A percentile compares a stretch with the other conserved stretches of the same genome.
phyloP scores from a whole-genome alignment of 192 early-diverging fungal species.

The Entomortierella lignicola region DNA sequence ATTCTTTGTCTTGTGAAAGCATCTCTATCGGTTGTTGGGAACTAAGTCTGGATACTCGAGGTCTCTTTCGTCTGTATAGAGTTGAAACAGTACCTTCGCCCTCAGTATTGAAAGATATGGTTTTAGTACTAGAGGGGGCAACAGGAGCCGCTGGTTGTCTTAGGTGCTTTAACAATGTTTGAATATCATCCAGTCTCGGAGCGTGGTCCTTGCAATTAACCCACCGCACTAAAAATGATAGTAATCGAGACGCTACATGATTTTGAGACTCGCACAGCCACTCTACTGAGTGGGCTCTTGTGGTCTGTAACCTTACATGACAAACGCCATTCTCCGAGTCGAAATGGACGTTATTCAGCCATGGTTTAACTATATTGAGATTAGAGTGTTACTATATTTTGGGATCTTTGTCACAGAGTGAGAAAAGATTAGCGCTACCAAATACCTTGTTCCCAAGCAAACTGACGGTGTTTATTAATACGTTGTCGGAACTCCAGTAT shows the following conservation, averaged over 20 bases:
- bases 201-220: conserved; percentile 43
- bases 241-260: conserved; percentile 34
- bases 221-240: conserved; percentile 49
- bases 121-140: not conserved
- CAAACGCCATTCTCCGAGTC: conserved; percentile 47
- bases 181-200: conserved; percentile 38
- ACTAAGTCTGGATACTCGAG: not conserved
- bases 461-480: conserved; percentile 58
- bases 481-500: conserved; percentile 51
- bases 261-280: conserved; percentile 32
- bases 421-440: too few relatives aligned
- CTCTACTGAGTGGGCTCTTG: not conserved
- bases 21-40: not conserved
- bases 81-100: not conserved
- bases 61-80: conserved; percentile 11
- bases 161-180: conserved; percentile 18
- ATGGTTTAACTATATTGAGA: conserved; percentile 12
- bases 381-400: too few relatives aligned
- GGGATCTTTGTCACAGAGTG: too few relatives aligned
- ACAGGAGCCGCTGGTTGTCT: not conserved
- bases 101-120: not conserved
- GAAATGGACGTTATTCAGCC: conserved; percentile 34
- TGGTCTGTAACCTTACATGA: conserved; percentile 13
- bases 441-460: conserved; percentile 42
- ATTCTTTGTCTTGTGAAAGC: not conserved